These are phyloP conservation scores for Paraphaeosphaeria minitans DNA, from an alignment of 2,329 filamentous ascomycete genomes.

Conservation along the genomic window DNA sequence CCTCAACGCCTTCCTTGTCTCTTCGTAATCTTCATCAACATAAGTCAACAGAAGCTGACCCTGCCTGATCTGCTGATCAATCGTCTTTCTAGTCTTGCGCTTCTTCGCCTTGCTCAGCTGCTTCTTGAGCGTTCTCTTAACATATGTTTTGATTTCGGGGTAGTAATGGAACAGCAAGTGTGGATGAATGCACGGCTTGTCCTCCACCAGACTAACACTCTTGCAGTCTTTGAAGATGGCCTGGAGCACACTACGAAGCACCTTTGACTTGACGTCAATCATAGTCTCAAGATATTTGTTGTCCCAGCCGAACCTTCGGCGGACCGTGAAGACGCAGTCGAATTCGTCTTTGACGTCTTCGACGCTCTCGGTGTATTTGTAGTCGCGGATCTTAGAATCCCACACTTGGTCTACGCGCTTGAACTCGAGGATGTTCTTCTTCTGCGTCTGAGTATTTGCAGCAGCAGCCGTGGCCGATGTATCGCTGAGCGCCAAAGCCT, in stretches of 20 bases:
- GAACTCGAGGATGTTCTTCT: slow-evolving; percentile 60
- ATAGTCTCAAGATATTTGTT: slow-evolving; percentile 76
- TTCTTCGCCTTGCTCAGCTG: slow-evolving; percentile 63
- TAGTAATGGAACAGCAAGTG: slow-evolving; percentile 66
- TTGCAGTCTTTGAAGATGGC: slow-evolving; percentile 78
- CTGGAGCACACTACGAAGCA: slow-evolving; percentile 71
- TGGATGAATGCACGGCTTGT: slow-evolving; percentile 67
- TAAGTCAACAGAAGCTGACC: slow-evolving; percentile 77
- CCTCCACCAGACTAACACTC: slow-evolving; percentile 78
- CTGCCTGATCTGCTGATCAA: slow-evolving; percentile 64
- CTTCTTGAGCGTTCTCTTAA: slow-evolving; percentile 67
- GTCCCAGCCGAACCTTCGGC: slow-evolving; percentile 82
- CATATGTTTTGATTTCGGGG: slow-evolving; percentile 70
- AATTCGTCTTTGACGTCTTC: slow-evolving; percentile 71
- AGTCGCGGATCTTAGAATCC: slow-evolving; percentile 56
- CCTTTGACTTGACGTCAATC: slow-evolving; percentile 85
- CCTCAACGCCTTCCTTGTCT: slow-evolving; percentile 78
- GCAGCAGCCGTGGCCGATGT: slow-evolving; percentile 18
- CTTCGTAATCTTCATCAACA: slow-evolving; percentile 79
- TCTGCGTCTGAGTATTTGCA: slow-evolving; percentile 11
- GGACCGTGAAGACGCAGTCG: slow-evolving; percentile 78
- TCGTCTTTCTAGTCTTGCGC: slow-evolving; percentile 64
- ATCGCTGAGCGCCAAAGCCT: slow-evolving; percentile 6
- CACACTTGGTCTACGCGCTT: slow-evolving; percentile 70
- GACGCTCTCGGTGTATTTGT: slow-evolving; percentile 70